Evolutionary conservation across 1,284 basidiomycete species (phyloP).

Genomic region (Fomitopsis schrenkii): DNA sequence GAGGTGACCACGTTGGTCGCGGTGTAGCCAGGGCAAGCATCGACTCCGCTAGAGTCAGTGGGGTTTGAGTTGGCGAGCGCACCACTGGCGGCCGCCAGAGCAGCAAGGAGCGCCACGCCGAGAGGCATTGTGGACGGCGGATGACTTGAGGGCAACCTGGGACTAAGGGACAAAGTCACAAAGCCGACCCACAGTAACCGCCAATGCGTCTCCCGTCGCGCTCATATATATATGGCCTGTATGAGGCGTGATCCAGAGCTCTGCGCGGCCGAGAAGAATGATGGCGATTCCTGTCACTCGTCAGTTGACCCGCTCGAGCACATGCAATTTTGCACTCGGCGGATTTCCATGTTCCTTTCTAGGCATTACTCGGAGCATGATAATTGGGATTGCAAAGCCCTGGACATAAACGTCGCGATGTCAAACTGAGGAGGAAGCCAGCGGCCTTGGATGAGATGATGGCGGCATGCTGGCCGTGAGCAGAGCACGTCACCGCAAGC

Average conservation of each 20-base stretch:
- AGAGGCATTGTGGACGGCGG: background rate
- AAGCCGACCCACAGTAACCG: background rate
- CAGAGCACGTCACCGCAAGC: too few relatives aligned
- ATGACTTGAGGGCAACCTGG: background rate
- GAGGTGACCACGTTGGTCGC: constrained; percentile 34
- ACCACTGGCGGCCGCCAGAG: background rate
- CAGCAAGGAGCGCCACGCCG: background rate
- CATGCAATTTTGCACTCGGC: background rate
- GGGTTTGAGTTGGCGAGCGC: background rate
- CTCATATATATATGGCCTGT: background rate
- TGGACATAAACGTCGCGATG: background rate
- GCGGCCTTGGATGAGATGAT: background rate
- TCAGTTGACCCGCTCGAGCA: background rate
- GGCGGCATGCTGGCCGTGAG: too few relatives aligned
- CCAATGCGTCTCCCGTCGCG: background rate
- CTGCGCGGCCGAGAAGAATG: background rate
- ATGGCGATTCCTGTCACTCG: background rate
- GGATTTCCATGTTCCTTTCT: background rate
- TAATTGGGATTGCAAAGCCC: background rate
- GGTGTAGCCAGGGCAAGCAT: constrained; percentile 53
- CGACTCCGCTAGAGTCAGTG: constrained; percentile 22
- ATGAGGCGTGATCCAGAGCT: background rate
- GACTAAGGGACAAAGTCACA: background rate
- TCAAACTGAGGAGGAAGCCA: background rate
- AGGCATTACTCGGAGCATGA: background rate